Percentiles rank a stretch among this genome's conserved stretches.
Evolutionary conservation across 345 rosid species (phyloP).

Genomic region (Eucalyptus regnans): DNA sequence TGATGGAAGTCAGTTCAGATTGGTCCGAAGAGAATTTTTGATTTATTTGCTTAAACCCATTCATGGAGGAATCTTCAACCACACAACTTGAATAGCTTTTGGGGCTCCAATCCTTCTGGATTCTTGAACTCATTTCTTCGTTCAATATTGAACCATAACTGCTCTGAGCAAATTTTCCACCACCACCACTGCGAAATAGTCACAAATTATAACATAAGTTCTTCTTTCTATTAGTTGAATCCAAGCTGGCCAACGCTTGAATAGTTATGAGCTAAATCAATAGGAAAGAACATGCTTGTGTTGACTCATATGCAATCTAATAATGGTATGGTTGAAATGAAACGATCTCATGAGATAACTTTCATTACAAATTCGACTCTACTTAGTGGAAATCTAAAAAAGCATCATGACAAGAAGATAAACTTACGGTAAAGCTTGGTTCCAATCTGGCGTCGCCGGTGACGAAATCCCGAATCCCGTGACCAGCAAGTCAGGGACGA

Average conservation of each 20-base stretch:
- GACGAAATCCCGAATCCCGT: conserved; percentile 4
- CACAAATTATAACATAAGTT: not conserved
- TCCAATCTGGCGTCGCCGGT: conserved; percentile 23
- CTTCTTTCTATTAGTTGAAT: not conserved
- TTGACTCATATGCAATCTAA: not conserved
- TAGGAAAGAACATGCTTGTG: not conserved
- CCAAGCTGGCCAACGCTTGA: not conserved
- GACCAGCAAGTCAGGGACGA: conserved; percentile 35
- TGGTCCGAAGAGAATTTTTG: conserved; percentile 9
- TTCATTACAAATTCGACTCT: not conserved
- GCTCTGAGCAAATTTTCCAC: conserved; percentile 10
- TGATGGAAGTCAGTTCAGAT: not conserved
- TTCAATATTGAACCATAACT: conserved; percentile 20
- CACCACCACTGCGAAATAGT: conserved; percentile 1
- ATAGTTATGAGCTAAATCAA: not conserved
- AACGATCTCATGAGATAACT: not conserved
- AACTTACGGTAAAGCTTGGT: conserved; percentile 42
- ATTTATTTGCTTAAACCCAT: conserved; percentile 8
- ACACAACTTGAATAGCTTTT: not conserved
- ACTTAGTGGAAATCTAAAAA: not conserved
- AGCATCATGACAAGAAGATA: not conserved
- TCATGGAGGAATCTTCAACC: conserved; percentile 14
- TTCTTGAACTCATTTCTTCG: conserved; percentile 43
- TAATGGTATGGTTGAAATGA: not conserved
- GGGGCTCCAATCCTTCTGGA: conserved; percentile 28